Evolutionary conservation across 2,329 filamentous ascomycete species (phyloP), one percentile per base, ranked within the genome.

Genomic region (Trichoderma polysporum): DNA sequence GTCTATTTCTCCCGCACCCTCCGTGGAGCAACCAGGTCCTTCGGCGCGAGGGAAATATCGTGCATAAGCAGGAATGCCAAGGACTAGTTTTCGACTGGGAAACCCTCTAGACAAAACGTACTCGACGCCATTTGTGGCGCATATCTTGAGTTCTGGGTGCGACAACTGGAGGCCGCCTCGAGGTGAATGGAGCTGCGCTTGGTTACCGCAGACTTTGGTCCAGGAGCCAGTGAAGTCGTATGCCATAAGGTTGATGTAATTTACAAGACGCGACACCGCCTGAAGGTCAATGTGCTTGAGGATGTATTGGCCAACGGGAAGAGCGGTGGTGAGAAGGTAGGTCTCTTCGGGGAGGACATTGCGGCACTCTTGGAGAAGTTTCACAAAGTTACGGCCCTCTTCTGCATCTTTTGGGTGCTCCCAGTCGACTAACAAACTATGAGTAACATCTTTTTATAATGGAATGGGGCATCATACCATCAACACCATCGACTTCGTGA

Each of bases 151-250:
- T 4, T 71, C 70, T 1, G 76, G 74, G 41, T 77, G 68, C 22
- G 72, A 69, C 19, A 71, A 67, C 25, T 71, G 53, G 17, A 70
- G 66, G 25, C 72, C 66, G 0, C 70, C 68, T 2, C 70, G 72
- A 1, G 82, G 82, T 0, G 83, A 78, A 60, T 83, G 82, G 0
- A 91, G 83, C 72, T 89, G 87, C 1, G 88, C 86, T 41, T 91
- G 88, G 73, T 91, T 87, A 13, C 88, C 89, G 10, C 83, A 85
- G 33, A 85, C 82, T 25, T 80, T 75, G 2, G 83, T 84, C 89
- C 88, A 91, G 8, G 86, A 82, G 0, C 89, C 89, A 0, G 84
- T 82, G 70, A 90, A 90, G 74, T 91, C 89, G 73, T 91, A 91
- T 13, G 84, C 82, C 89, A 91, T 91, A 52, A 91, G 79, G 72